Percentiles rank a stretch among this genome's conserved stretches.
Conservation (phyloP, 768 basidiomycete genomes). For the Lactarius indigo region DNA sequence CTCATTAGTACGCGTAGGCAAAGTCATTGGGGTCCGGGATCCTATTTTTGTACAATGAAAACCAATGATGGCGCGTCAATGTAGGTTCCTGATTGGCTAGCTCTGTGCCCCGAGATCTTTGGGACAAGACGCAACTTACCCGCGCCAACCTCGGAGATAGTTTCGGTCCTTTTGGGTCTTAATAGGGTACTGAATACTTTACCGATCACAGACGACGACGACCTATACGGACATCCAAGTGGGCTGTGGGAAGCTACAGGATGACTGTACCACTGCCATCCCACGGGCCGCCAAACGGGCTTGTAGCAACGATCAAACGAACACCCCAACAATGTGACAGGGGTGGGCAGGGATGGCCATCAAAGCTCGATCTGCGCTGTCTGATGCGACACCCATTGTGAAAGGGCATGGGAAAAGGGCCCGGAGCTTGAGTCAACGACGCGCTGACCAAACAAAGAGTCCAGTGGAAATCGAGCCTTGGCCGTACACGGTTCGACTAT, state of each 20-base stretch:
- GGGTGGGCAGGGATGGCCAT: neutral
- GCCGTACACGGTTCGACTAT: neutral
- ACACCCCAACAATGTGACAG: conserved; percentile 19
- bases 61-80: neutral
- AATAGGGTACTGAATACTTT: conserved; percentile 12
- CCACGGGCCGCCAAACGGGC: neutral
- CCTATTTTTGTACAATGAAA: neutral
- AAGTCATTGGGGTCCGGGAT: neutral
- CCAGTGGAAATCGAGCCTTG: neutral
- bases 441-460: neutral
- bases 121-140: neutral
- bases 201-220: neutral
- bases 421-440: conserved; percentile 8
- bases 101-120: neutral
- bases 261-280: neutral
- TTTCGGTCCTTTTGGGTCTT: neutral
- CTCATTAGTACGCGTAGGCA: neutral
- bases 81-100: neutral
- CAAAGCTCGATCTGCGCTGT: neutral
- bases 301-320: conserved; percentile 10
- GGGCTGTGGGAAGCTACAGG: conserved; percentile 9
- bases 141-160: conserved; percentile 7
- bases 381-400: neutral
- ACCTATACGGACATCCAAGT: conserved; percentile 12
- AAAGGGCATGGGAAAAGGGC: neutral